These are phyloP conservation scores for Cichorium intybus DNA, from an alignment of 140 eudicot species.

Conservation along the genomic window DNA sequence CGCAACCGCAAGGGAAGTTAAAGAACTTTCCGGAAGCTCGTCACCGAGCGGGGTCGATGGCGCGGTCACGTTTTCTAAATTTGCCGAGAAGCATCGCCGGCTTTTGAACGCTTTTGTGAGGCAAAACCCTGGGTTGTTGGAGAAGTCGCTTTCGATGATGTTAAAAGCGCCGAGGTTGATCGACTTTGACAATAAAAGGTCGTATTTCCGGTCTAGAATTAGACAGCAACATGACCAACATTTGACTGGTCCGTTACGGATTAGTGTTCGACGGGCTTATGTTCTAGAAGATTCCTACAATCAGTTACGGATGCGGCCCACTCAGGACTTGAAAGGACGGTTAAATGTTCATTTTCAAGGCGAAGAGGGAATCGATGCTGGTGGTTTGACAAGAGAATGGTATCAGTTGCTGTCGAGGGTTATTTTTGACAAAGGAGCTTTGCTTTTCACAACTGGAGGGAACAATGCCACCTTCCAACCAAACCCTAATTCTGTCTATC, in stretches of 20 bases:
- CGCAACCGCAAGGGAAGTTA: constrained; percentile 84
- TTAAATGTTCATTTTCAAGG: constrained; percentile 99
- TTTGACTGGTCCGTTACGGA: constrained; percentile 78
- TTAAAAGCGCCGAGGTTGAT: constrained; percentile 90
- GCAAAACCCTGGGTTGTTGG: constrained; percentile 89
- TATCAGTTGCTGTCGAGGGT: constrained; percentile 91
- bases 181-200: constrained; percentile 94
- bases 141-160: constrained; percentile 95
- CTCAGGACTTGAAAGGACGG: constrained; percentile 85
- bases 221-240: constrained; percentile 98
- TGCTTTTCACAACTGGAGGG: constrained; percentile 96
- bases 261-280: constrained; percentile 95
- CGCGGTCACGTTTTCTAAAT: constrained; percentile 66
- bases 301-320: constrained; percentile 91
- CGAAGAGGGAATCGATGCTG: constrained; percentile 99
- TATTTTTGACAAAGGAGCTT: constrained; percentile 92
- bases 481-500: constrained; percentile 96
- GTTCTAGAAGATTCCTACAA: constrained; percentile 95
- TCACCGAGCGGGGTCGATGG: constrained; percentile 53
- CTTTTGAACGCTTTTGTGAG: constrained; percentile 91
- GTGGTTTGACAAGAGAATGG: constrained; percentile 99
- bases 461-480: constrained; percentile 97
- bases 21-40: constrained; percentile 61
- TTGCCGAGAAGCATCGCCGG: constrained; percentile 92
- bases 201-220: constrained; percentile 90